A percentile compares a stretch with the other conserved stretches of the same genome.
phyloP scores from a whole-genome alignment of 495 filamentous ascomycete genomes.

The Podospora pseudopauciseta region DNA sequence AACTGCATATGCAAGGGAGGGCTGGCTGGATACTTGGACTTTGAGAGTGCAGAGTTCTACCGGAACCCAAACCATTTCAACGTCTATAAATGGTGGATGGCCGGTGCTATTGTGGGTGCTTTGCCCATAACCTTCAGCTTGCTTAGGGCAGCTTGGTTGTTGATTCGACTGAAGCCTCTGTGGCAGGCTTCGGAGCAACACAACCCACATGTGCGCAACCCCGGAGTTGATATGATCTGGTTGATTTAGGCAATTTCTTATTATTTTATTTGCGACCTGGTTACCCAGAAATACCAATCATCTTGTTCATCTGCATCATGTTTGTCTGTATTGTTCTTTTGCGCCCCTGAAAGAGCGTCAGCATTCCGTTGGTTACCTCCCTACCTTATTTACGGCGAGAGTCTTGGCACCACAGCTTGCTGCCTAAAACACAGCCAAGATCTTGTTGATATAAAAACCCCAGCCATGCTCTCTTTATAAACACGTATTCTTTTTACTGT shows the following conservation, averaged over 20 bases:
- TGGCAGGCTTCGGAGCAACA: slow-evolving; percentile 4
- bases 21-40: slow-evolving; percentile 30
- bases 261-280: neutral
- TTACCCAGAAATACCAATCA: neutral
- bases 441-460: neutral
- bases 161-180: slow-evolving; percentile 3
- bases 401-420: neutral
- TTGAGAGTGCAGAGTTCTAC: slow-evolving; percentile 23
- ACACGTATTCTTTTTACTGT: neutral
- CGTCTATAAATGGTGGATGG: slow-evolving; percentile 15
- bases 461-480: neutral
- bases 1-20: slow-evolving; percentile 21
- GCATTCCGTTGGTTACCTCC: too few relatives aligned
- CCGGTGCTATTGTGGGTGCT: slow-evolving; percentile 1
- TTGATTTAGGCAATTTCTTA: neutral
- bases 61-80: slow-evolving; percentile 11
- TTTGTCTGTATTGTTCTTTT: too few relatives aligned
- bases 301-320: neutral
- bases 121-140: slow-evolving; percentile 8
- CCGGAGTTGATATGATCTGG: neutral
- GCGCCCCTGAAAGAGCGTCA: too few relatives aligned
- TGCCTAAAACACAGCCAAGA: neutral
- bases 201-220: neutral
- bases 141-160: neutral
- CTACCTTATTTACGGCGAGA: too few relatives aligned